Base-by-base conservation (phyloP, 306 rosid genomes). In the Senna tora region DNA sequence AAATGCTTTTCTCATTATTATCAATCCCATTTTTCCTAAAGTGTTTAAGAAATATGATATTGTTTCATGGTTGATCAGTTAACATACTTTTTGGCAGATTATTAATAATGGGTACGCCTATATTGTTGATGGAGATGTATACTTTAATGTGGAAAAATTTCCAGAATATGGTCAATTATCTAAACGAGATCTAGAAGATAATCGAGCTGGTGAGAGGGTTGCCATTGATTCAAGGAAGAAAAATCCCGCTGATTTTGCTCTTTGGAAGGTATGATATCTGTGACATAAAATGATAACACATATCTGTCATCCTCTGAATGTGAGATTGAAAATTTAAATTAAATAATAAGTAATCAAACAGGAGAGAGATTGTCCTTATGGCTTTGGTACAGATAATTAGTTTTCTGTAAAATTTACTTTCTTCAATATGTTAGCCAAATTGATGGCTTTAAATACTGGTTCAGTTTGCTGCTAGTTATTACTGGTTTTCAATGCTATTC, bases 121-220 rank as follows among this genome's bases (percentile, higher is more conserved):
- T 80, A 1, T 33, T 50, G 84, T 91, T 79, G 97, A 89, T 63
- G 99, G 95, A 69, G 97, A 94, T 81, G 90, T 94, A 45, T 94
- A 89, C 89, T 94, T 87, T 74, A 73, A 80, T 69, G 95, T 94
- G 22, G 87, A 89, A 68, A 87, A 86, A 33, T 88, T 89, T 83
- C 95, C 97, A 57, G 84, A 86, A 72, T 94, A 94, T 85, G 99
- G 99, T 53, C 81, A 55, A 65, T 73, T 94, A 75, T 87, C 99
- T 21, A 87, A 92, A 71, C 79, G 97, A 75, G 89, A 85, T 67
- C 79, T 91, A 84, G 93, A 91, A 79, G 99, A 91, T 78, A 94
- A 94, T 74, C 90, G 97, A 77, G 97, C 99, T 59, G 99, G 97
- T 74, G 95, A 94, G 86, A 86, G 99, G 80, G 95, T 94, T 69